Conservation (phyloP, 2,329 filamentous ascomycete genomes). For the Neopestalotiopsis clavispora region DNA sequence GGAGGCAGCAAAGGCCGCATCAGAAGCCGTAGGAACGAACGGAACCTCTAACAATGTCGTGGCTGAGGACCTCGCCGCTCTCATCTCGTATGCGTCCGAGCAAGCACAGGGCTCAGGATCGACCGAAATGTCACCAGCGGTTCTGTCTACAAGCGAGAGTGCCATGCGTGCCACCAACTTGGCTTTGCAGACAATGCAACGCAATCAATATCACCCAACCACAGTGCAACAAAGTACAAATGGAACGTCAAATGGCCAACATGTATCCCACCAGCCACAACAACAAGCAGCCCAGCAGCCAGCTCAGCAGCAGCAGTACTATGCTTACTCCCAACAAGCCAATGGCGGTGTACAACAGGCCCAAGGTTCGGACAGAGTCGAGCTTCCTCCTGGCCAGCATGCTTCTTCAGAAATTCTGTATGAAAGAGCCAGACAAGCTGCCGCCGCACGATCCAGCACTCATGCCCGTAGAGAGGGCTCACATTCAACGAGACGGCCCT, state of each 20-base stretch:
- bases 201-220: slow-evolving; percentile 38
- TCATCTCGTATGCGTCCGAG: slow-evolving; percentile 35
- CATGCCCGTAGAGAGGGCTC: slow-evolving; percentile 61
- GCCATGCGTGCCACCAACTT: slow-evolving; percentile 37
- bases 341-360: slow-evolving; percentile 8
- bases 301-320: slow-evolving; percentile 17
- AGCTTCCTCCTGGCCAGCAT: slow-evolving; percentile 61
- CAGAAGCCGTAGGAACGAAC: slow-evolving; percentile 29
- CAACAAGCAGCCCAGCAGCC: slow-evolving; percentile 29
- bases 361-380: slow-evolving; percentile 14
- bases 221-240: slow-evolving; percentile 32
- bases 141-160: slow-evolving; percentile 36
- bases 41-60: slow-evolving; percentile 24
- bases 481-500: slow-evolving; percentile 74
- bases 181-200: slow-evolving; percentile 38
- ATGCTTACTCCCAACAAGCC: neutral
- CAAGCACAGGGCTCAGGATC: slow-evolving; percentile 31
- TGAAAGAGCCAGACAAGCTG: slow-evolving; percentile 63
- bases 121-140: slow-evolving; percentile 33
- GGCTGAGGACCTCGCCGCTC: slow-evolving; percentile 35
- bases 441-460: slow-evolving; percentile 59
- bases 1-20: slow-evolving; percentile 36
- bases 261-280: neutral
- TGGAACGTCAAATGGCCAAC: slow-evolving; percentile 17
- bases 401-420: slow-evolving; percentile 61